Percentiles rank a stretch among this genome's conserved stretches.
These are phyloP conservation scores for Penicillium sp. DNA, from an alignment of 2,329 filamentous ascomycete species.

Conservation along the genomic window DNA sequence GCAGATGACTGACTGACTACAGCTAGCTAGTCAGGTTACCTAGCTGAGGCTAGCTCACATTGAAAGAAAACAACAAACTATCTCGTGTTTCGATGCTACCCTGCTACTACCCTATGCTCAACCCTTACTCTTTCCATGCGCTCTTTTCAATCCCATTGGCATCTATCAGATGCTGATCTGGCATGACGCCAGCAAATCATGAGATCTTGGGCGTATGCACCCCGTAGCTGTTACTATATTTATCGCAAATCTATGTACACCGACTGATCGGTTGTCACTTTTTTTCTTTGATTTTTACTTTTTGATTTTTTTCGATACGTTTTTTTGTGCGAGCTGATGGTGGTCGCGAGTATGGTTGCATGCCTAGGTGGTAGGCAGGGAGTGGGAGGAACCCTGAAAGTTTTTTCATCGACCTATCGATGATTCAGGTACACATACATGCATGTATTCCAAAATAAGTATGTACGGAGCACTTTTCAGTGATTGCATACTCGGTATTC, in stretches of 20 bases:
- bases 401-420: neutral
- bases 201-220: neutral
- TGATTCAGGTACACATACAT: neutral
- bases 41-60: neutral
- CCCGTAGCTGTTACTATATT: neutral
- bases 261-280: no score
- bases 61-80: neutral
- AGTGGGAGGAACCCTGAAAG: no score
- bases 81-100: neutral
- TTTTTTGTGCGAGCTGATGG: neutral
- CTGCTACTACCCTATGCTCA: neutral
- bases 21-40: no score
- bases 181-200: conserved; percentile 7
- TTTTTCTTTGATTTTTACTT: neutral
- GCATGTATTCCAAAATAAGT: neutral
- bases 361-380: neutral
- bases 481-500: no score
- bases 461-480: no score
- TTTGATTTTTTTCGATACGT: neutral
- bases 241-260: neutral
- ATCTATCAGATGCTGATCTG: neutral
- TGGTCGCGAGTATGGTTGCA: neutral
- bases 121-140: neutral
- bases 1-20: neutral
- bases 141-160: neutral